Base-by-base conservation (phyloP, 2,329 filamentous ascomycete species). In the Cladosporium sp. region DNA sequence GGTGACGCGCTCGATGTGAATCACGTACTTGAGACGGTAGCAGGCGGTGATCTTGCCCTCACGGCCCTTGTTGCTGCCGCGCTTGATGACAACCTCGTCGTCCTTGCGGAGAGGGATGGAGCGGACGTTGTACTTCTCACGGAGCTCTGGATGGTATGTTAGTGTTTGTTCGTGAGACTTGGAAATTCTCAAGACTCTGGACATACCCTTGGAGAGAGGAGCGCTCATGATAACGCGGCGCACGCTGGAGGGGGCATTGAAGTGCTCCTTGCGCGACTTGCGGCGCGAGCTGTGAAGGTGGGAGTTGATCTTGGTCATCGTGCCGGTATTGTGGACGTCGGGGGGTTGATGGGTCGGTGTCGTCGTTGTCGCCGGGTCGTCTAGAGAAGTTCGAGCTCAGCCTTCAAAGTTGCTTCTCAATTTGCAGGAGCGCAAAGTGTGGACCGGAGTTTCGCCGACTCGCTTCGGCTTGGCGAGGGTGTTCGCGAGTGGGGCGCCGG, bases 241-340 rank as follows among this genome's bases (percentile, higher is more conserved):
- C 80, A 92, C 88, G 86, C 91, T 93, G 82, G 93, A 97, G 76
- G 93, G 93, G 75, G 95, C 95, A 81, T 87, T 86, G 89, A 96
- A 99, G 88, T 99, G 94, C 81, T 92, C 91, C 88, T 97, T 97
- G 84, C 95, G 92, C 85, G 92, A 95, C 92, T 99, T 99, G 86
- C 94, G 91, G 85, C 94, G 89, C 80, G 93, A 97, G 83, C 91
- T 92, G 82, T 86, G 81, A 78, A 92, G 79, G 77, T 80, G 79
- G 77, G 78, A 80, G 84, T 86, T 89, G 80, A 90, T 84, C 83
- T 91, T 91, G 79, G 84, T 86, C 89, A 91, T 91, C 82, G 81
- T 86, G 85, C 75, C 74, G 78, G 77, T 71, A 56, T 66, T 67
- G 60, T 57, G 65, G 52, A 50, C 66, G 68, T 44, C 65, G 67